Conservation (phyloP, 805 yeast species). For the Kazachstania viticola region DNA sequence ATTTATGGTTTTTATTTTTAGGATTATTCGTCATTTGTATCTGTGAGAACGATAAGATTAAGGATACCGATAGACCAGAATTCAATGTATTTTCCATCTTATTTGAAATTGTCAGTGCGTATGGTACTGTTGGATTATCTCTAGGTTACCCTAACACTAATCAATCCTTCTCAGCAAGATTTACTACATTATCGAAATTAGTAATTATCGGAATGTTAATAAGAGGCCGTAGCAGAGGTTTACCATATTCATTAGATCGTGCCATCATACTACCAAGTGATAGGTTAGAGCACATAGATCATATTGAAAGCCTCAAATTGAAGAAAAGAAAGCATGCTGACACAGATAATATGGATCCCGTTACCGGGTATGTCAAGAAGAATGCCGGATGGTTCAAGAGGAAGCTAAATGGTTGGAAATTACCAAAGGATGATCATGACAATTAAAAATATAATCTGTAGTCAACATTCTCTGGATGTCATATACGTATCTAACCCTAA, state of each 20-base stretch:
- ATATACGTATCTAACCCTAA: too few species aligned
- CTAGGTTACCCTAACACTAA: slow-evolving; percentile 63
- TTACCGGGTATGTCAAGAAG: slow-evolving; percentile 19
- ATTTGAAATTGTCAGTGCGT: slow-evolving; percentile 88
- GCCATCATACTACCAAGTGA: slow-evolving; percentile 81
- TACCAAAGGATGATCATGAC: not conserved
- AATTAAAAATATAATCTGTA: too few species aligned
- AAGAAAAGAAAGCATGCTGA: slow-evolving; percentile 6
- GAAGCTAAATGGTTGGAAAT: not conserved
- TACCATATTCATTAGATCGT: slow-evolving; percentile 87
- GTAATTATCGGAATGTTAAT: slow-evolving; percentile 83
- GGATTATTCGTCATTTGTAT: slow-evolving; percentile 81
- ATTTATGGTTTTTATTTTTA: slow-evolving; percentile 83
- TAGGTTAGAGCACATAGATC: slow-evolving; percentile 50
- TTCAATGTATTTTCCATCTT: slow-evolving; percentile 63
- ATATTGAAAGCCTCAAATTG: slow-evolving; percentile 33
- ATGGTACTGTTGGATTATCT: slow-evolving; percentile 92
- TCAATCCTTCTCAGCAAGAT: slow-evolving; percentile 64
- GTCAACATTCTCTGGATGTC: too few species aligned
- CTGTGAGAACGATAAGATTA: slow-evolving; percentile 61
- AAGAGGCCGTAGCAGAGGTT: slow-evolving; percentile 93
- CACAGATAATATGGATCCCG: slow-evolving; percentile 16
- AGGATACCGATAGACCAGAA: slow-evolving; percentile 31
- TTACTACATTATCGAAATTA: slow-evolving; percentile 63
- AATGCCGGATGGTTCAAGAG: slow-evolving; percentile 7